Percentiles rank a stretch among this genome's conserved stretches.
Evolutionary conservation across 2,329 filamentous ascomycete species (phyloP).

Genomic region (Raffaelea ambrosiae): DNA sequence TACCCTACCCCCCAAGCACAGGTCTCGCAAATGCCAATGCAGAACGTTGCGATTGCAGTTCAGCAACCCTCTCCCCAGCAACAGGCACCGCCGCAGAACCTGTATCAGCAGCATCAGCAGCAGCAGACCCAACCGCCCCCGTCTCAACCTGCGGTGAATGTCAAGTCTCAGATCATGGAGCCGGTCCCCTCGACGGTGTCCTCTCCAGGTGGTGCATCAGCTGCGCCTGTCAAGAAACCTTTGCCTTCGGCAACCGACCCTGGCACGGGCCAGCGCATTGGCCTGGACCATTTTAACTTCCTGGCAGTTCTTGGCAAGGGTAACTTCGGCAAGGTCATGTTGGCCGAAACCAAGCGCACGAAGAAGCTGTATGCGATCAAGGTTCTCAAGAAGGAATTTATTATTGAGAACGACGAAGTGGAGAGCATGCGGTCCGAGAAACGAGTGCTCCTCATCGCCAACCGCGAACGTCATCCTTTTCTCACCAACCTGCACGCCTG

Average conservation of each 20-base stretch:
- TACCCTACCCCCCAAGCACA: conserved; percentile 34
- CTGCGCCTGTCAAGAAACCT: conserved; percentile 37
- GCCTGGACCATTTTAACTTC: conserved; percentile 98
- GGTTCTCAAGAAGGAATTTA: conserved; percentile 98
- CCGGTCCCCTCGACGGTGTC: conserved; percentile 23
- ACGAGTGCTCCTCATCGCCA: conserved; percentile 91
- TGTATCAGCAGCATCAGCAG: conserved; percentile 16
- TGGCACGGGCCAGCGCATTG: conserved; percentile 76
- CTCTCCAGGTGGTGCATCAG: conserved; percentile 21
- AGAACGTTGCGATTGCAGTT: conserved; percentile 1
- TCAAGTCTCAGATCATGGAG: conserved; percentile 32
- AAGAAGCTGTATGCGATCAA: conserved; percentile 97
- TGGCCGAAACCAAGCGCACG: conserved; percentile 90
- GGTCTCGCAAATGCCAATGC: conserved; percentile 4
- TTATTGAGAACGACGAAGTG: conserved; percentile 98
- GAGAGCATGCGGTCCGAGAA: conserved; percentile 98
- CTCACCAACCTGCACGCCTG: conserved; percentile 90
- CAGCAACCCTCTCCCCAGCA: conserved; percentile 25
- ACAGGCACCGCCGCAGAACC: conserved; percentile 19
- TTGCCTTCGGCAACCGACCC: conserved; percentile 63
- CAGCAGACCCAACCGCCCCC: conserved; percentile 27
- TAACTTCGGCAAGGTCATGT: conserved; percentile 99
- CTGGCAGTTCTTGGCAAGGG: conserved; percentile 95
- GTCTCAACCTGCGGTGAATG: conserved; percentile 15
- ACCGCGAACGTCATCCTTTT: conserved; percentile 95